phyloP scores from a whole-genome alignment of 768 basidiomycete species.

The Brasilioporus rufonigricans region DNA sequence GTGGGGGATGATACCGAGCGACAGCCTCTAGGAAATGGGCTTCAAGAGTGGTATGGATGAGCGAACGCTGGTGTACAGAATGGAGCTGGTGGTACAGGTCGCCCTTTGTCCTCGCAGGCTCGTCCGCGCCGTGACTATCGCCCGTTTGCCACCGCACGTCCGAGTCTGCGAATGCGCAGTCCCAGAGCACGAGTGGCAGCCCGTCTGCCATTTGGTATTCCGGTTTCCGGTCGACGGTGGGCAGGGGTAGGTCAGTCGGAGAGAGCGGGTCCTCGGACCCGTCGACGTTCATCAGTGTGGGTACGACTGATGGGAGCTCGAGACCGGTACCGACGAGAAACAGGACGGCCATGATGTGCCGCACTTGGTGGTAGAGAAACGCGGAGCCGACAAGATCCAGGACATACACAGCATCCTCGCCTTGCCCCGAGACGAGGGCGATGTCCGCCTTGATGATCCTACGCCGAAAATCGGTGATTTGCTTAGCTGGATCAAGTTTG shows the following conservation, averaged over 20 bases:
- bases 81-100: conserved; percentile 53
- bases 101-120: conserved; percentile 28
- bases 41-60: conserved; percentile 62
- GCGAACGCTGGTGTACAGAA: conserved; percentile 55
- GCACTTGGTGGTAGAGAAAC: conserved; percentile 94
- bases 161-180: conserved; percentile 68
- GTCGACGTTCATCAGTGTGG: conserved; percentile 70
- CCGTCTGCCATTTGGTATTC: conserved; percentile 93
- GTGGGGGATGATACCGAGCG: conserved; percentile 46
- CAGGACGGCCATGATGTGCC: conserved; percentile 89
- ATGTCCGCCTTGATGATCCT: conserved; percentile 68
- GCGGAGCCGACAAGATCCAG: conserved; percentile 85
- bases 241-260: conserved; percentile 30
- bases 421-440: conserved; percentile 36
- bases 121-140: conserved; percentile 28
- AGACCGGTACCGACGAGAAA: conserved; percentile 84
- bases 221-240: conserved; percentile 71
- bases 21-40: conserved; percentile 64
- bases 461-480: conserved; percentile 77
- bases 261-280: conserved; percentile 15
- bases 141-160: conserved; percentile 75
- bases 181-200: conserved; percentile 89
- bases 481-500: conserved; percentile 90
- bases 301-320: conserved; percentile 69
- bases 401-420: conserved; percentile 50